phyloP scores from a whole-genome alignment of 805 yeast species.

The Candida vartiovaarae region DNA sequence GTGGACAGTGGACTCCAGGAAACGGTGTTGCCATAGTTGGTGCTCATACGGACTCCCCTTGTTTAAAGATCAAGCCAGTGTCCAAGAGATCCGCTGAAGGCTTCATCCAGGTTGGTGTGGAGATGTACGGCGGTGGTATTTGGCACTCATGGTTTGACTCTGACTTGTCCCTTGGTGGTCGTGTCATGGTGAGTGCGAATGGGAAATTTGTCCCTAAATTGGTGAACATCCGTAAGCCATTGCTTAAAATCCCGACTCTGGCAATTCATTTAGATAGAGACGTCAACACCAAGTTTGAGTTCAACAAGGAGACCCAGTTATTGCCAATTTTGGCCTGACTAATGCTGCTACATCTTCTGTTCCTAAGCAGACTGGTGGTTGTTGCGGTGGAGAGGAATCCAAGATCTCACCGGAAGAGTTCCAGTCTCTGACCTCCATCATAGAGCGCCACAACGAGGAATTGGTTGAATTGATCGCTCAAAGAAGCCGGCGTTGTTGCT shows the following conservation, averaged over 20 bases:
- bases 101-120: constrained; percentile 85
- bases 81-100: constrained; percentile 68
- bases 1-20: constrained; percentile 64
- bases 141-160: constrained; percentile 98
- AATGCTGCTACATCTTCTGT: constrained; percentile 22
- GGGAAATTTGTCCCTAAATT: constrained; percentile 56
- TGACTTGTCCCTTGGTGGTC: constrained; percentile 85
- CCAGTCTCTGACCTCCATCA: constrained; percentile 54
- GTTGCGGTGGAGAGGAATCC: constrained; percentile 42
- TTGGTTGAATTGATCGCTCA: constrained; percentile 63
- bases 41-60: constrained; percentile 95
- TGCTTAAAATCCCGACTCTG: constrained; percentile 86
- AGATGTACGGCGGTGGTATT: constrained; percentile 91
- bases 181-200: constrained; percentile 60
- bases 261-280: constrained; percentile 88
- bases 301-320: constrained; percentile 82
- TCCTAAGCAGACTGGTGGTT: constrained; percentile 27
- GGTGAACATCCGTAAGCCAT: constrained; percentile 74
- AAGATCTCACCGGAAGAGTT: constrained; percentile 48
- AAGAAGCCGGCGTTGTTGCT: constrained; percentile 47
- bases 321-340: constrained; percentile 76
- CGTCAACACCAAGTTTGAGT: constrained; percentile 72
- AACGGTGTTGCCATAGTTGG: constrained; percentile 86
- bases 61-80: constrained; percentile 80
- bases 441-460: constrained; percentile 71